Evolutionary conservation across 108 stramenopile species (phyloP).

Genomic region (Mayamaea pseudoterrestris): DNA sequence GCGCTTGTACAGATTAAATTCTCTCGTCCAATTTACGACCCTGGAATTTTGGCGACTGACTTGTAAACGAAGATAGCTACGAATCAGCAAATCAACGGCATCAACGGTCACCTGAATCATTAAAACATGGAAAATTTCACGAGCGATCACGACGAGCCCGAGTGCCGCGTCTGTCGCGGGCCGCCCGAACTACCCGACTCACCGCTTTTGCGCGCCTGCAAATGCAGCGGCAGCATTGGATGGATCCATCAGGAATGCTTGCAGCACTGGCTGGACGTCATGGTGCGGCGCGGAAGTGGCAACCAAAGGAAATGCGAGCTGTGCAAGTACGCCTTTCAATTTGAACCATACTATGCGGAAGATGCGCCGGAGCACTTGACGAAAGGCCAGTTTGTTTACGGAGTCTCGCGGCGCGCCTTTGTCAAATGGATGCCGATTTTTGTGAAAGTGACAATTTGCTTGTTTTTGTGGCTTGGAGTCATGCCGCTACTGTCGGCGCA

Average conservation of each 20-base stretch:
- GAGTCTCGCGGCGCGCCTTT: constrained; percentile 45
- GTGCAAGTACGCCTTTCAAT: constrained; percentile 70
- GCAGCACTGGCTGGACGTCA: constrained; percentile 74
- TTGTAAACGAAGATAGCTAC: too few species aligned
- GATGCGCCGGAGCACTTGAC: constrained; percentile 70
- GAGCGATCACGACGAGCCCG: constrained; percentile 74
- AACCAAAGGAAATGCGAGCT: constrained; percentile 73
- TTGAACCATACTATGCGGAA: constrained; percentile 66
- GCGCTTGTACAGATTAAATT: too few species aligned
- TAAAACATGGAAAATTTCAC: too few species aligned
- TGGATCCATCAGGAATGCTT: constrained; percentile 88
- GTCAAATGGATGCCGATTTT: constrained; percentile 69
- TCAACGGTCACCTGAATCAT: too few species aligned
- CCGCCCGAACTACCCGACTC: constrained; percentile 55
- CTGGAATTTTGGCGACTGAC: too few species aligned
- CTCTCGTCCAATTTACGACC: too few species aligned
- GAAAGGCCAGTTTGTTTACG: constrained; percentile 42
- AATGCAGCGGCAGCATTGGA: constrained; percentile 86
- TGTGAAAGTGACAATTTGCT: constrained; percentile 42
- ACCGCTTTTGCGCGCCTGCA: constrained; percentile 70
- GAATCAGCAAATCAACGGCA: too few species aligned
- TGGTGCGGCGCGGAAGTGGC: too few species aligned
- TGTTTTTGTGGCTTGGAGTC: constrained; percentile 67
- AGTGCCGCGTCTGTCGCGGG: constrained; percentile 85
- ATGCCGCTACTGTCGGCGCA: constrained; percentile 74